Percentiles rank a stretch among this genome's conserved stretches.
phyloP scores from a whole-genome alignment of 176 grass and related monocot genomes.

The Bonia amplexicaulis region DNA sequence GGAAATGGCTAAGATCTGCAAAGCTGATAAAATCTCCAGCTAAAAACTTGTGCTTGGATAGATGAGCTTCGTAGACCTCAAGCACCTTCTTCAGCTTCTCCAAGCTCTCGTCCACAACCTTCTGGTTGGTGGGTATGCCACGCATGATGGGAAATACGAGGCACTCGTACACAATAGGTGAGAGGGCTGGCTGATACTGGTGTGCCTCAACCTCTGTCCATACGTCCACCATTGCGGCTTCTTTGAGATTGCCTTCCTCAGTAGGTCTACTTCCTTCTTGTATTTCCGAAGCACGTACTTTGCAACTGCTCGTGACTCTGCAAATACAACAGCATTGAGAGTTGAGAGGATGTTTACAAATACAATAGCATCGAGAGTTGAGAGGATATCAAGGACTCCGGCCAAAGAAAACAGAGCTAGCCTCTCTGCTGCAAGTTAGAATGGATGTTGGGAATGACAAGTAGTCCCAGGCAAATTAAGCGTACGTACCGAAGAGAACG shows the following conservation, averaged over 20 bases:
- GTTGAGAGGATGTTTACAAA: no score
- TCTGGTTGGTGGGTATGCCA: neutral
- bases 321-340: neutral
- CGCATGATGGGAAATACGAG: neutral
- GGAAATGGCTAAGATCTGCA: slow-evolving; percentile 4
- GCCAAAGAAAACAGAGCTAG: no score
- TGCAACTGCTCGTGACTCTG: slow-evolving; percentile 18
- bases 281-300: slow-evolving; percentile 14
- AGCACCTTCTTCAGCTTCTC: slow-evolving; percentile 27
- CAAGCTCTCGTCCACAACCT: neutral
- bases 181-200: neutral
- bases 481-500: neutral
- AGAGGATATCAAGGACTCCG: no score
- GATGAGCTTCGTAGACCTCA: neutral
- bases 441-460: no score
- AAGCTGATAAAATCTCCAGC: slow-evolving; percentile 25
- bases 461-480: neutral
- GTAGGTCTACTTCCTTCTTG: neutral
- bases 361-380: no score
- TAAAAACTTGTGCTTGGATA: neutral
- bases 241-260: neutral
- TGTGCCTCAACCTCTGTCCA: slow-evolving; percentile 14
- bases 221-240: slow-evolving; percentile 9
- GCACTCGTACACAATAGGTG: slow-evolving; percentile 1
- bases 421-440: no score